A percentile compares a stretch with the other conserved stretches of the same genome.
Conservation (phyloP, 208 protist genomes). For the Trypanosoma brucei region DNA sequence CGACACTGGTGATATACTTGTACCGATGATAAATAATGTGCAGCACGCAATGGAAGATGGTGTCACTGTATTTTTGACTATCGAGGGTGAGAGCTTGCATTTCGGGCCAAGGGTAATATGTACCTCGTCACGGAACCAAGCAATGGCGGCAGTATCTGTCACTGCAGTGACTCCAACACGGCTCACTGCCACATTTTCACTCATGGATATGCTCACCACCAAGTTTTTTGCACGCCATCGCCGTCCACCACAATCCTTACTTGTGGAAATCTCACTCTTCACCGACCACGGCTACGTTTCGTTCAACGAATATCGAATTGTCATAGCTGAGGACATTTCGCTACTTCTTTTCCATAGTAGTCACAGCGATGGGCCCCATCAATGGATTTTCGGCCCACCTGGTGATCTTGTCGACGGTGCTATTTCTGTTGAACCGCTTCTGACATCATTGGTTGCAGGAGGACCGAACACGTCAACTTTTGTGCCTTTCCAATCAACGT, state of each 20-base stretch:
- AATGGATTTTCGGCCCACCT: constrained; percentile 22
- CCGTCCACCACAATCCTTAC: constrained; percentile 1
- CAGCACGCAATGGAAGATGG: constrained; percentile 24
- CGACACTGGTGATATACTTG: constrained; percentile 12
- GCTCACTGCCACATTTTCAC: constrained; percentile 19
- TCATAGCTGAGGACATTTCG: constrained; percentile 18
- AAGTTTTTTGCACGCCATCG: constrained; percentile 4
- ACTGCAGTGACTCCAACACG: constrained; percentile 5
- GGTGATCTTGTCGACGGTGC: constrained; percentile 20
- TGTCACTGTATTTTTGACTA: constrained; percentile 20
- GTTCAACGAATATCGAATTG: constrained; percentile 8
- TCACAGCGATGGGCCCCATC: neutral
- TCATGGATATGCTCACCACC: constrained; percentile 14
- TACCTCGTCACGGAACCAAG: constrained; percentile 6
- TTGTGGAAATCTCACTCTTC: constrained; percentile 16
- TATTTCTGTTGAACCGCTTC: constrained; percentile 19
- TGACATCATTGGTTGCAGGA: constrained; percentile 6
- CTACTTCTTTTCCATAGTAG: constrained; percentile 15
- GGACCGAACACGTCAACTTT: constrained; percentile 4
- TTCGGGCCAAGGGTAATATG: constrained; percentile 35
- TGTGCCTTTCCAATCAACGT: constrained; percentile 8
- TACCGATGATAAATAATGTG: constrained; percentile 25
- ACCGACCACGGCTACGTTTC: constrained; percentile 16
- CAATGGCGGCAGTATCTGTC: constrained; percentile 3
- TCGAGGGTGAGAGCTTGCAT: constrained; percentile 41